Evolutionary conservation across 75 land plant species (phyloP), one percentile per base, ranked within the genome.

Genomic region (Picea sitchensis): DNA sequence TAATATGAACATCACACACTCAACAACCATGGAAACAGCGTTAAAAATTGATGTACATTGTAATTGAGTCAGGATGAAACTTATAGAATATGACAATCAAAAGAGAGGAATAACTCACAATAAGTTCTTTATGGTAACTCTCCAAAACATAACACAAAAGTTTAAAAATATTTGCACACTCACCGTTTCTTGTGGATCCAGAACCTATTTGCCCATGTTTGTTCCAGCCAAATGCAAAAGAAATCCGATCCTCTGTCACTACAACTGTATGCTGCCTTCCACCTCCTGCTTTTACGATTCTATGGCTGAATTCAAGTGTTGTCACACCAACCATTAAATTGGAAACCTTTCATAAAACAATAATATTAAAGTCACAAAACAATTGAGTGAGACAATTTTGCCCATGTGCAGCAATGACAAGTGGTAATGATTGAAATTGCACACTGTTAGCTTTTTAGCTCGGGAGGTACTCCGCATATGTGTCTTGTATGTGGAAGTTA

Each of bases 131-230:
- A 31, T 2, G 15, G 31, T 3, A 64, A 64, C 32, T 64, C 11
- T 11, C 3, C 67, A 30, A 12, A 64, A 23, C 7, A 30, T 64
- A 64, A 36, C 13, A 3, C 67, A 31, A 64, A 26, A 3, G 21
- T 26, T 30, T 30, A 12, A 26, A 71, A 68, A 44, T n/a, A 47
- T 20, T 71, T 69, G 18, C 15, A 20, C 14, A 56, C 85, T 71
- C 17, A 87, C 89, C 89, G 62, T 85, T 87, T 80, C 86, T 91
- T 62, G 74, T 20, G 31, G 89, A 87, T 58, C 99, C 99, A 26
- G 93, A 84, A 51, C 99, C 99, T 60, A 98, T 80, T 75, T 98
- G 99, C 67, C 99, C 99, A 83, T 98, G 96, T 77, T 98, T 95
- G 78, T 98, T 98, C 87, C 87, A 89, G 9, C 99, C 99, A 91